A percentile compares a stretch with the other conserved stretches of the same genome.
phyloP scores from a whole-genome alignment of 139 green algal genomes.

The Tetratostichococcus sp. region DNA sequence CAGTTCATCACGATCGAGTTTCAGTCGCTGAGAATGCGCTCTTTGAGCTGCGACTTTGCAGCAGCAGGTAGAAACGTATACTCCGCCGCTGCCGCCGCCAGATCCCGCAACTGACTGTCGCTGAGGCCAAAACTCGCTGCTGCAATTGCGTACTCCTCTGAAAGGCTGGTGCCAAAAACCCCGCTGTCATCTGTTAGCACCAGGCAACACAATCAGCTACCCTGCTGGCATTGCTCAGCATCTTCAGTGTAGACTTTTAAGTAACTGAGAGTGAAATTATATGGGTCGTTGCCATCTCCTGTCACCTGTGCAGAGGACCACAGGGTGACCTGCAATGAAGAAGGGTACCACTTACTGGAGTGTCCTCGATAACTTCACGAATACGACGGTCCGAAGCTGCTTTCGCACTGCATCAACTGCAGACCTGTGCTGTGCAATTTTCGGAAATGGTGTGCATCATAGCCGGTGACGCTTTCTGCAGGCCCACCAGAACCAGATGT shows the following conservation, averaged over 20 bases:
- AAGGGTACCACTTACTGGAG: too few relatives aligned
- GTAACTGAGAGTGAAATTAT: too few relatives aligned
- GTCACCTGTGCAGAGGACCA: slow-evolving; percentile 65
- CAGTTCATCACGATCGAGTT: too few relatives aligned
- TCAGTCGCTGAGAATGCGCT: background rate
- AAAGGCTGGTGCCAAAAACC: slow-evolving; percentile 66
- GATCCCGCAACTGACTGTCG: slow-evolving; percentile 12
- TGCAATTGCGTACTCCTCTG: slow-evolving; percentile 51
- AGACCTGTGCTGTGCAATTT: slow-evolving; percentile 33
- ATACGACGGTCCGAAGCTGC: too few relatives aligned
- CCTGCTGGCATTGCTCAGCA: too few relatives aligned
- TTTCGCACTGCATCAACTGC: too few relatives aligned
- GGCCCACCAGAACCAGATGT: slow-evolving; percentile 13
- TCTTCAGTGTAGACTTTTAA: too few relatives aligned
- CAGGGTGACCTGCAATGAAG: slow-evolving; percentile 50
- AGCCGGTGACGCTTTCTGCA: slow-evolving; percentile 43
- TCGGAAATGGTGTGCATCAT: slow-evolving; percentile 67
- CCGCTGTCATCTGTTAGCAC: slow-evolving; percentile 64
- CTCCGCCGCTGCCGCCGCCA: slow-evolving; percentile 12
- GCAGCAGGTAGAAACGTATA: slow-evolving; percentile 24
- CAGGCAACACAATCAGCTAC: too few relatives aligned
- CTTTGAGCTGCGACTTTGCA: background rate
- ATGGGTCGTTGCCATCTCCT: background rate
- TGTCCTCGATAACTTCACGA: too few relatives aligned
- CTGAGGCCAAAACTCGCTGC: slow-evolving; percentile 42